These are phyloP conservation scores for Daldinia concentrica DNA, from an alignment of 495 filamentous ascomycete genomes.

Conservation along the genomic window DNA sequence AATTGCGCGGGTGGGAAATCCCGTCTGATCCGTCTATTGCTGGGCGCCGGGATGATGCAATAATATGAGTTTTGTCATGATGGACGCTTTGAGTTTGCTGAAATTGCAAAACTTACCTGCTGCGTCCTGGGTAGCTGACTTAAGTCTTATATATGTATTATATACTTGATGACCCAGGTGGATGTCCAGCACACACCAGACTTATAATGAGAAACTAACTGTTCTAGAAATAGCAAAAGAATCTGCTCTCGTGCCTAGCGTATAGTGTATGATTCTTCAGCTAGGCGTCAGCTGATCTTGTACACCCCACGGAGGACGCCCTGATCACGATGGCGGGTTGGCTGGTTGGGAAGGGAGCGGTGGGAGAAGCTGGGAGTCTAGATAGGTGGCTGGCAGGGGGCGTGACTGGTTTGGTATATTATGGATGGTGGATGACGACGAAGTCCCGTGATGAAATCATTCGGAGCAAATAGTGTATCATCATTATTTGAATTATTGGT, in stretches of 20 bases:
- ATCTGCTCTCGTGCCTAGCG: slow-evolving; percentile 25
- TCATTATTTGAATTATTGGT: not conserved
- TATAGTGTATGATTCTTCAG: not conserved
- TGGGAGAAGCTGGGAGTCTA: slow-evolving; percentile 13
- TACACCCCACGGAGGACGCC: slow-evolving; percentile 12
- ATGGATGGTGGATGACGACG: slow-evolving; percentile 22
- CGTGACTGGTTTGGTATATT: slow-evolving; percentile 31
- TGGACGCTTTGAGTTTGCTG: slow-evolving; percentile 11
- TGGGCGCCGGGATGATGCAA: slow-evolving; percentile 22
- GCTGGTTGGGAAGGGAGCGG: slow-evolving; percentile 4
- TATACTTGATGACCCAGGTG: not conserved
- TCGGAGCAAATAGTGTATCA: slow-evolving; percentile 2
- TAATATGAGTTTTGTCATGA: slow-evolving; percentile 20
- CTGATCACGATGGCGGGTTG: slow-evolving; percentile 20
- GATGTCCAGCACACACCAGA: slow-evolving; percentile 8
- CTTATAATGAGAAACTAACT: slow-evolving; percentile 17
- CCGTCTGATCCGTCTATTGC: slow-evolving; percentile 2
- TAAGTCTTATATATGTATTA: not conserved
- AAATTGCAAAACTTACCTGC: not conserved
- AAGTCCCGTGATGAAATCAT: slow-evolving; percentile 41
- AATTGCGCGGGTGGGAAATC: not conserved
- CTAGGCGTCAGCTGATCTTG: slow-evolving; percentile 32
- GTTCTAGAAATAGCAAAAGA: slow-evolving; percentile 19
- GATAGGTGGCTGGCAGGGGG: slow-evolving; percentile 26
- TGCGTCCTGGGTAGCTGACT: not conserved